Base-by-base conservation (phyloP, 768 basidiomycete species). In the Clavulina sp. region DNA sequence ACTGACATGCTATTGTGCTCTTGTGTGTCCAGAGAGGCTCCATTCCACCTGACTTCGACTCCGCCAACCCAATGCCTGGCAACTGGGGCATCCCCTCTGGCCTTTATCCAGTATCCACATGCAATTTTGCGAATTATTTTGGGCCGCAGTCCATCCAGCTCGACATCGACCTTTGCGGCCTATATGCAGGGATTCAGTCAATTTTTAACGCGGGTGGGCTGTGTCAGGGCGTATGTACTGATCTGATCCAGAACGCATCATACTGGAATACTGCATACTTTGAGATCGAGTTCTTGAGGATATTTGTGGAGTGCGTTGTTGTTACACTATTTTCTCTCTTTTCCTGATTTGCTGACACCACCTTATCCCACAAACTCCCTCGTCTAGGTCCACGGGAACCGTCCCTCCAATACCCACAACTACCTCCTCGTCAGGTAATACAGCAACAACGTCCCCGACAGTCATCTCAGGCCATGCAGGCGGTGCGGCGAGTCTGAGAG, bases 181-280 rank as follows among this genome's bases (percentile, higher is more conserved):
- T 18, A 16, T 54, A 54, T 30, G 52, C 53, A n/a, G 51, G 36
- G 7, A 28, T 26, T 29, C 24, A 30, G 13, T 13, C 13, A 29
- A 26, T 49, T 7, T 54, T 43, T 52, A 5, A 41, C 9, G 9
- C 13, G 13, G 43, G 43, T 9, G 23, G 24, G n/a, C 19, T 46
- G 7, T 54, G 53, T 31, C 33, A 51, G 21, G 53, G 53, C 6
- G 23, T 31, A 19, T 54, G 53, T 33, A 21, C 29, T 4, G 53
- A 54, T 36, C 52, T 54, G 19, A 34, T 54, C 36, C 31, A 32
- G 5, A 24, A 40, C 23, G 53, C 53, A 4, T 23, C n/a, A 33
- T 54, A 54, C 36, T 54, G 53, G 33, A 48, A 54, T 41, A 41
- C n/a, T n/a, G 53, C 53, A 18, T 54, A 54, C 41, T 54, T 54